Evolutionary conservation across 2,329 filamentous ascomycete genomes (phyloP), one percentile per base, ranked within the genome.

Genomic region (Eutypa lata): DNA sequence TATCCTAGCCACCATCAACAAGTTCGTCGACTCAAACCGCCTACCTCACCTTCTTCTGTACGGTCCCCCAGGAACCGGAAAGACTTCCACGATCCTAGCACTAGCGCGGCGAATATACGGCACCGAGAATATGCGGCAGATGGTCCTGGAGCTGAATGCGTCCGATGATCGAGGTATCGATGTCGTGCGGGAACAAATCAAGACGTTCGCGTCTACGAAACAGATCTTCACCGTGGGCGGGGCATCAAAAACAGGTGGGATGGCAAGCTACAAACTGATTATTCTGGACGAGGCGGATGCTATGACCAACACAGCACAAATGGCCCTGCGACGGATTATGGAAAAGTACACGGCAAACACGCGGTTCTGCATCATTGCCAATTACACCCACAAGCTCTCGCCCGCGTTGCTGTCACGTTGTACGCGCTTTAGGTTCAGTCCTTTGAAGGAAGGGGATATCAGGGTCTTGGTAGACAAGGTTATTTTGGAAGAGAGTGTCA

Each of bases 301-400:
- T 50, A 99, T 99, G 94, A 99, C 94, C n/a, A 89, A 90, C 50
- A 95, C 93, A 0, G 94, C 94, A 6, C 94, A 99, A 73, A 99
- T 99, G 93, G 94, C 94, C 0, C 78, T 99, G 51, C 84, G 94
- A 57, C 81, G 94, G 47, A 97, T 99, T 67, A 99, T 99, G 94
- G 94, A 99, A 69, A 96, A 96, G 75, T 99, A 99, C 76, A 99
- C 94, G 1, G 90, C 90, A 55, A 99, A 99, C 75, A 97, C 94
- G 2, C 82, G 94, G 49, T 99, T 99, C 75, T 97, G 93, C 75
- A 91, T 99, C 68, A 97, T 99, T 63, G 94, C 94, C 63, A 99
- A 99, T 74, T 99, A 99, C 73, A 94, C 94, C 28, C 94, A 99
- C 76, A 99, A 99, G 73, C 84, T 99, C 38, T 95, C 91, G 13